Conservation (phyloP, 139 green algal species). For the Tetraselmis striata region DNA sequence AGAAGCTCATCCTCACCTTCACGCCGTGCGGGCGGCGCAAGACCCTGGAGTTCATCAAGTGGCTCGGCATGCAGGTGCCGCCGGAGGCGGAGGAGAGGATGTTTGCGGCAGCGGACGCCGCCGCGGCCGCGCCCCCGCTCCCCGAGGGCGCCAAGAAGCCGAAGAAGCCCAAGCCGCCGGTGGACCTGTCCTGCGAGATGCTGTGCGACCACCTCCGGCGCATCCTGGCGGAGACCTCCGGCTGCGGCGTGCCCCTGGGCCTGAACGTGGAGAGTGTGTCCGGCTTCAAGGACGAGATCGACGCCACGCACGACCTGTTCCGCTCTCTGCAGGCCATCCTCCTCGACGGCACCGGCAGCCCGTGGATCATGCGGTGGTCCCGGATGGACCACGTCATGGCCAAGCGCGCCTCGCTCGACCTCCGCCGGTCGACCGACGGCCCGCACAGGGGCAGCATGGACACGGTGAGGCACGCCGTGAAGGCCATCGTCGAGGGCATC, state of each 20-base stretch:
- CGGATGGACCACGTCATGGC: too few species aligned
- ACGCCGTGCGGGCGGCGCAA: constrained; percentile 21
- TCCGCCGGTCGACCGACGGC: too few species aligned
- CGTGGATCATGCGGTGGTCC: constrained; percentile 1
- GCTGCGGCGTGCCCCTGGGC: constrained; percentile 16
- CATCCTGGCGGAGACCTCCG: constrained; percentile 16
- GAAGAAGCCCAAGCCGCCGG: too few species aligned
- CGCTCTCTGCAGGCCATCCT: constrained; percentile 7
- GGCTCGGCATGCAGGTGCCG: constrained; percentile 19
- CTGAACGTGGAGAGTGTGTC: constrained; percentile 20
- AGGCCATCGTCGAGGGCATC: too few species aligned
- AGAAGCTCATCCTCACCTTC: constrained; percentile 18
- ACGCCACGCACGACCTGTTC: constrained; percentile 20
- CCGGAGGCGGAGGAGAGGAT: constrained; percentile 4
- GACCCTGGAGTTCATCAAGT: constrained; percentile 26
- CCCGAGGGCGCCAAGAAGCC: too few species aligned
- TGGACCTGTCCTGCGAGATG: constrained; percentile 9
- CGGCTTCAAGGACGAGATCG: constrained; percentile 28
- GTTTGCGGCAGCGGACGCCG: background rate
- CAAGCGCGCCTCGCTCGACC: too few species aligned
- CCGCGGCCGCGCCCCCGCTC: too few species aligned
- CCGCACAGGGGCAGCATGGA: too few species aligned
- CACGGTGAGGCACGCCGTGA: too few species aligned
- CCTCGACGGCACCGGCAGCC: constrained; percentile 1
- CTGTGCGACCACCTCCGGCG: constrained; percentile 10